phyloP scores from a whole-genome alignment of 306 rosid species.

The Lathyrus sativus region DNA sequence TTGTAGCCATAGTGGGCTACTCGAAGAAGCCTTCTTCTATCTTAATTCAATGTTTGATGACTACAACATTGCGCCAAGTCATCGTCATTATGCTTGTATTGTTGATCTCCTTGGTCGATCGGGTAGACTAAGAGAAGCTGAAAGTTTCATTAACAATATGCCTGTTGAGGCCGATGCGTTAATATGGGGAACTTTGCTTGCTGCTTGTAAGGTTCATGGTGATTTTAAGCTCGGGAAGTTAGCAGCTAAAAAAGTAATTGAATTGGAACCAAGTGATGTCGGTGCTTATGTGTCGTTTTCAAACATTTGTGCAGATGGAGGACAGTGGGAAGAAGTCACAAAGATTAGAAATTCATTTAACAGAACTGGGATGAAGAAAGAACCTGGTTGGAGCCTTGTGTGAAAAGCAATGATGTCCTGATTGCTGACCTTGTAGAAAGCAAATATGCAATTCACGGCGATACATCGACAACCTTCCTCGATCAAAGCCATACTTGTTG shows the following conservation, averaged over 20 bases:
- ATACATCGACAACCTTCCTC: neutral
- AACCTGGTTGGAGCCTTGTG: conserved; percentile 71
- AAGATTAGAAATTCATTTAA: conserved; percentile 62
- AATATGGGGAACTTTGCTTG: conserved; percentile 77
- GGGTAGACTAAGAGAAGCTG: conserved; percentile 72
- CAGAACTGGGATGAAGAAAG: conserved; percentile 58
- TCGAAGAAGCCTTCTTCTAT: conserved; percentile 73
- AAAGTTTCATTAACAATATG: conserved; percentile 58
- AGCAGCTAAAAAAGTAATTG: conserved; percentile 63
- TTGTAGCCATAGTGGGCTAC: conserved; percentile 71
- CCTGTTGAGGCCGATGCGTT: conserved; percentile 61
- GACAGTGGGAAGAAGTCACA: conserved; percentile 70
- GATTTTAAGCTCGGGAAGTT: conserved; percentile 70
- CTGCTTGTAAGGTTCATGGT: conserved; percentile 75
- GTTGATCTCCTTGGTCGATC: conserved; percentile 76
- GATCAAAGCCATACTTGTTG: neutral
- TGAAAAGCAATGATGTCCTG: conserved; percentile 36
- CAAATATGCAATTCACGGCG: neutral
- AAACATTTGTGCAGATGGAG: conserved; percentile 74
- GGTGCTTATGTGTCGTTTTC: conserved; percentile 67
- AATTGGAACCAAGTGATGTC: conserved; percentile 60
- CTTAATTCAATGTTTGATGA: conserved; percentile 64
- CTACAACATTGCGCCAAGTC: conserved; percentile 55
- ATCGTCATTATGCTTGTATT: conserved; percentile 73
- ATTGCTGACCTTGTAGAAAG: neutral